phyloP scores from a whole-genome alignment of 352 stramenopile species.

The Pythium brachiatum region DNA sequence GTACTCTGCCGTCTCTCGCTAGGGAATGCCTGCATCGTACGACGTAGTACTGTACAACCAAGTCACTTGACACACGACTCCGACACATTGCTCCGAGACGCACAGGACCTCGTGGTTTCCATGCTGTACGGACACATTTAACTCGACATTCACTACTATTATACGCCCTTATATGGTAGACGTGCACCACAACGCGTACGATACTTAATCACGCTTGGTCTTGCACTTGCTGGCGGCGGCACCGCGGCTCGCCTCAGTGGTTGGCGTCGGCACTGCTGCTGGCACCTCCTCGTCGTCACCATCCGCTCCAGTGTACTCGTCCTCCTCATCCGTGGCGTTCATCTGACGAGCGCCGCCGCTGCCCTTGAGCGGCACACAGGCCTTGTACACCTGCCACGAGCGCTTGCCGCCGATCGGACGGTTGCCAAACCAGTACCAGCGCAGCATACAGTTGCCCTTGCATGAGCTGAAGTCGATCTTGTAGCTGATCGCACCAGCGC shows the following conservation, averaged over 20 bases:
- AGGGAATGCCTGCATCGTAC: too few relatives aligned
- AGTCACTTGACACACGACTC: too few relatives aligned
- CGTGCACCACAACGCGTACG: background rate
- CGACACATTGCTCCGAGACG: too few relatives aligned
- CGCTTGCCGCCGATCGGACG: slow-evolving; percentile 30
- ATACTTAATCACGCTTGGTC: background rate
- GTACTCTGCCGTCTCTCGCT: too few relatives aligned
- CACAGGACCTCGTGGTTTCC: background rate
- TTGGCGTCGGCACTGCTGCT: background rate
- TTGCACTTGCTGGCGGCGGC: too few relatives aligned
- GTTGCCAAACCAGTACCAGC: slow-evolving; percentile 30
- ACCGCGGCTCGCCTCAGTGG: background rate
- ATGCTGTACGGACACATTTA: slow-evolving; percentile 4
- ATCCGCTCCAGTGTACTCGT: background rate
- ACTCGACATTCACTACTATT: background rate
- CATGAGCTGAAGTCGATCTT: slow-evolving; percentile 25
- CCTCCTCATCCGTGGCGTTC: background rate
- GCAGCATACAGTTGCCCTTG: slow-evolving; percentile 26
- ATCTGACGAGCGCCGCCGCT: background rate
- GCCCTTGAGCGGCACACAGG: slow-evolving; percentile 29
- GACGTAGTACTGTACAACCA: too few relatives aligned
- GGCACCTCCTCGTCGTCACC: background rate
- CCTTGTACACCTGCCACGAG: slow-evolving; percentile 66
- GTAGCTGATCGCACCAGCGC: slow-evolving; percentile 28
- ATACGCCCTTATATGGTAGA: background rate